Percentiles rank a stretch among this genome's conserved stretches.
Conservation (phyloP, 148 eudicot species). For the Rhododendron griersonianum region DNA sequence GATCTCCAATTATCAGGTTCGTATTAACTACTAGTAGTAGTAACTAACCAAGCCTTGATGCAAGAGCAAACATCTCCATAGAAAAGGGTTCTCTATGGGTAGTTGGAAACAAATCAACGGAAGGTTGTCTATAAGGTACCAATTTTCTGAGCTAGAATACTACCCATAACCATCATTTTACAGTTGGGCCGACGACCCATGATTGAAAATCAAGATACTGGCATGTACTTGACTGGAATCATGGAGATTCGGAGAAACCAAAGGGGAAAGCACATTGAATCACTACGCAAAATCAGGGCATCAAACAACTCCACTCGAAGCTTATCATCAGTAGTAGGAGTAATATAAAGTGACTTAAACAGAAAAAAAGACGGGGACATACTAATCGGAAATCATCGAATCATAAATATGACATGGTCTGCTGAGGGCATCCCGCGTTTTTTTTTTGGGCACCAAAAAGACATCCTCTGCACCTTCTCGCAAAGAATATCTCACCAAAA, state of each 20-base stretch:
- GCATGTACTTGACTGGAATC: neutral
- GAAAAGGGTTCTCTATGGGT: neutral
- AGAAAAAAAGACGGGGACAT: neutral
- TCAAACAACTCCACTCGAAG: neutral
- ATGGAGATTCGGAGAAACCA: neutral
- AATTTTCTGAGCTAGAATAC: neutral
- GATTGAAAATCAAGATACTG: neutral
- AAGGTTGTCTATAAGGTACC: neutral
- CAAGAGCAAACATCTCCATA: conserved; percentile 10
- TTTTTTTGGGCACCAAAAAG: neutral
- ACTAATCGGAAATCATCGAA: neutral
- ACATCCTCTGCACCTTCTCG: neutral
- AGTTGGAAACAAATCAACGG: neutral
- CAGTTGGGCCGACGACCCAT: neutral
- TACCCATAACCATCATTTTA: neutral
- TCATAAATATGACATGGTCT: neutral
- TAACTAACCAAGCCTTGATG: neutral
- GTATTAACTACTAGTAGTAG: too few relatives aligned
- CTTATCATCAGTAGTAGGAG: neutral
- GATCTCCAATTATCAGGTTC: too few relatives aligned
- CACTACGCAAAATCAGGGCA: neutral
- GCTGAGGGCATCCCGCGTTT: neutral
- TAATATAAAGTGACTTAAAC: neutral
- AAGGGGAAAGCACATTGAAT: neutral
- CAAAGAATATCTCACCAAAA: neutral